phyloP scores from a whole-genome alignment of 257 asterid species.

The Solanum sitiens region DNA sequence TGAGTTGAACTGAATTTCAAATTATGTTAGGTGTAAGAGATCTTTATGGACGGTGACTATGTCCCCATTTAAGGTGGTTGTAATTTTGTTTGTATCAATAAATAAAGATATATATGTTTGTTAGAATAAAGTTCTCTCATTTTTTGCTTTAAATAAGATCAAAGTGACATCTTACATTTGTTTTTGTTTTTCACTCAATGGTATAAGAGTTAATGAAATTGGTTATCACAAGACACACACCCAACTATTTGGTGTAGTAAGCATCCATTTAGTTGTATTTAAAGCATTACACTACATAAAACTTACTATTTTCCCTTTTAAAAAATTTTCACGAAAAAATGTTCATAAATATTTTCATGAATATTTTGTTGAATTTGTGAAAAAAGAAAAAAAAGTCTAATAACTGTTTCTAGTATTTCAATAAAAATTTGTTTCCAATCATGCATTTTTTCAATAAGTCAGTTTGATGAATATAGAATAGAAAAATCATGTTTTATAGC shows the following conservation, averaged over 20 bases:
- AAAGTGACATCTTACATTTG: neutral
- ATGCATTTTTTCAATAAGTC: rapidly evolving
- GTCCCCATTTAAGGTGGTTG: neutral
- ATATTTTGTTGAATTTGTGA: neutral
- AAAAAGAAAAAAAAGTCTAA: neutral
- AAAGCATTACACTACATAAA: neutral
- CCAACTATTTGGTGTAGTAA: neutral
- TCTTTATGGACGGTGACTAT: neutral
- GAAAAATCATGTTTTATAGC: neutral
- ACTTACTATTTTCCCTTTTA: neutral
- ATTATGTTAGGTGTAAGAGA: neutral
- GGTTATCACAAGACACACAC: neutral
- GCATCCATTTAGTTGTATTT: neutral
- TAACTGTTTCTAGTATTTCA: neutral
- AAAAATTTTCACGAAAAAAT: neutral
- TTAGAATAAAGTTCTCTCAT: neutral
- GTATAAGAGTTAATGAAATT: neutral
- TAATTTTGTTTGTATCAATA: neutral
- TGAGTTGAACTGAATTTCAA: neutral
- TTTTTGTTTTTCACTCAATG: neutral
- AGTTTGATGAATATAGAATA: neutral
- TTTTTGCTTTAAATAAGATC: neutral
- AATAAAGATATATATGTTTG: neutral
- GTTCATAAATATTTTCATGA: neutral
- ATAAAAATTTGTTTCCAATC: neutral